Evolutionary conservation across 371 early-diverging fungal genomes (phyloP).

Genomic region (Mucor plumbeus): DNA sequence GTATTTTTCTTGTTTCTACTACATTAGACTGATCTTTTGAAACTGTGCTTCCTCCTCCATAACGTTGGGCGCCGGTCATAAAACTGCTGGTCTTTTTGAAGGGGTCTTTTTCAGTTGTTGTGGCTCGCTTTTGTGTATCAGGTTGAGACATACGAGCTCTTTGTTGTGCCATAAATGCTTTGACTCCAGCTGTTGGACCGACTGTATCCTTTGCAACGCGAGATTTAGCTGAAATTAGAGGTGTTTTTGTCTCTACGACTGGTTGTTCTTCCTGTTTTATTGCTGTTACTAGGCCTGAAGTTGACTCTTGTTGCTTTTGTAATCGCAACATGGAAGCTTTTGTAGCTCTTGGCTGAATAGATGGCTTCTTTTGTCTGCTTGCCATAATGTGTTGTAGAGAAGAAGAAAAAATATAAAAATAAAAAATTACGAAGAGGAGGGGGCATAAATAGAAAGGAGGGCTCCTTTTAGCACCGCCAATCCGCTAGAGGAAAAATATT

Average conservation of each 20-base stretch:
- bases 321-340: constrained; percentile 43
- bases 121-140: not conserved
- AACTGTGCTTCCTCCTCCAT: constrained; percentile 15
- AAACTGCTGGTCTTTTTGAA: constrained; percentile 14
- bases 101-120: constrained; percentile 8
- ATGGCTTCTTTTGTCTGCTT: constrained; percentile 21
- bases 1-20: constrained; percentile 31
- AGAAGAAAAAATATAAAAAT: not conserved
- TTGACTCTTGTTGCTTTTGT: constrained; percentile 19
- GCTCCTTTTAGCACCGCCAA: too few species aligned
- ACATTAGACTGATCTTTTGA: not conserved
- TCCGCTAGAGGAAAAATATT: too few species aligned
- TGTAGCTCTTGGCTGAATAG: constrained; percentile 39
- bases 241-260: not conserved
- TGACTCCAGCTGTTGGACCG: constrained; percentile 44
- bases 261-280: constrained; percentile 5
- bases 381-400: not conserved
- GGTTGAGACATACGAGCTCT: constrained; percentile 34
- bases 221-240: not conserved
- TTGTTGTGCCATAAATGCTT: constrained; percentile 53
- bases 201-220: not conserved
- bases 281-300: not conserved
- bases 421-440: too few species aligned
- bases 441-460: too few species aligned
- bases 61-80: constrained; percentile 48